phyloP scores from a whole-genome alignment of 202 grass and related monocot species.

The Hordeum pubiflorum region DNA sequence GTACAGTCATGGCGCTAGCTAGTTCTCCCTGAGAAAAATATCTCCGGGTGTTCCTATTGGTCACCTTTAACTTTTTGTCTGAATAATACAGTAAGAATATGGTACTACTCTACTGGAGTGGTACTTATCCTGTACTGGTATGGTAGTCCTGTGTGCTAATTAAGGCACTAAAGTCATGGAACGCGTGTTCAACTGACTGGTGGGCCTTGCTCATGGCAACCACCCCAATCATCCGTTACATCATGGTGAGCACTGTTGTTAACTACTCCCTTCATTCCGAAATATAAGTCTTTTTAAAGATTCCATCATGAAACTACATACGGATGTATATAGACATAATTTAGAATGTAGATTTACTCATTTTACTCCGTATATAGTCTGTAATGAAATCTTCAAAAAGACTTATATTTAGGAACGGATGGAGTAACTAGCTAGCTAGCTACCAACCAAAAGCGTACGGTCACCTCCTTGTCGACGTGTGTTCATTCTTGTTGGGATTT shows the following conservation, averaged over 20 bases:
- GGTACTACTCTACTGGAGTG: neutral
- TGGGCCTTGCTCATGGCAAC: neutral
- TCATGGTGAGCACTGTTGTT: neutral
- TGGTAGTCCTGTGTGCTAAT: neutral
- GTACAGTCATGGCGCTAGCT: neutral
- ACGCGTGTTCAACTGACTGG: neutral
- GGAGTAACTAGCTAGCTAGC: neutral
- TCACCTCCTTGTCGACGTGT: neutral
- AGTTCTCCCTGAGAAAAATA: neutral
- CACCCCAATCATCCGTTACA: constrained; percentile 14
- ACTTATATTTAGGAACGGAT: no score
- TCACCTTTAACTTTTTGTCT: neutral
- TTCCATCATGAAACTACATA: no score
- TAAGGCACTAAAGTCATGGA: neutral
- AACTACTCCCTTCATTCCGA: no score
- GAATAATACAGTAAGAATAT: neutral
- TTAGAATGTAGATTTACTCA: no score
- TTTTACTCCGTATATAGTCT: no score
- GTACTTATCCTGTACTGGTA: neutral
- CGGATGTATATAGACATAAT: no score
- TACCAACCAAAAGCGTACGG: constrained; percentile 3
- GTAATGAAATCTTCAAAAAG: no score
- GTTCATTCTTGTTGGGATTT: neutral
- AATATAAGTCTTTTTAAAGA: no score
- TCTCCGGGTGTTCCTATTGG: neutral